phyloP scores from a whole-genome alignment of 2,329 filamentous ascomycete genomes.

The Aspergillus costaricaensis region DNA sequence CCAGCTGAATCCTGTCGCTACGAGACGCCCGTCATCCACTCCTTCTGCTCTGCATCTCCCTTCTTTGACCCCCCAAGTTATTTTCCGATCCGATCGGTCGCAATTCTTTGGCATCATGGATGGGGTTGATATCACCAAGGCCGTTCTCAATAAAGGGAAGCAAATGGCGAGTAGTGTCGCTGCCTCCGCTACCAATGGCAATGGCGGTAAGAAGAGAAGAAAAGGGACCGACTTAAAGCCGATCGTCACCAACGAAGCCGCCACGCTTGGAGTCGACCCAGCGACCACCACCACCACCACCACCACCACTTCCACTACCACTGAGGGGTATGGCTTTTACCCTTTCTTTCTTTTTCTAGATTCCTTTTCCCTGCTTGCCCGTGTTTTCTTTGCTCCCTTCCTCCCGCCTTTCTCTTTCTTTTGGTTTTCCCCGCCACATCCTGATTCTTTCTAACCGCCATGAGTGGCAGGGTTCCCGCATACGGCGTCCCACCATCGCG shows the following conservation, averaged over 20 bases:
- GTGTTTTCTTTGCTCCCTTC: background rate
- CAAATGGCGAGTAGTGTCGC: constrained; percentile 57
- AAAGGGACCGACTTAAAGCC: constrained; percentile 66
- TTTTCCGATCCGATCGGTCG: background rate
- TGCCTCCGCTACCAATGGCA: constrained; percentile 53
- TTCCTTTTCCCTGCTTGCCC: constrained; percentile 2
- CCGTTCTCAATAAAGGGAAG: constrained; percentile 66
- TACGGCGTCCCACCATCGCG: constrained; percentile 63
- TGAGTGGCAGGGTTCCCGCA: constrained; percentile 29
- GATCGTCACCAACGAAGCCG: constrained; percentile 65
- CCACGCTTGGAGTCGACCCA: constrained; percentile 44
- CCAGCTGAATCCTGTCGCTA: constrained; percentile 6
- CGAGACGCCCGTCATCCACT: background rate
- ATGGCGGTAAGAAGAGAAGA: constrained; percentile 64
- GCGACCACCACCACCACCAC: constrained; percentile 45
- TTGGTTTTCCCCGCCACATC: constrained; percentile 12
- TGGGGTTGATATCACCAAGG: constrained; percentile 64
- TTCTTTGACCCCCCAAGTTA: constrained; percentile 1
- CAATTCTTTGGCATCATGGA: constrained; percentile 54
- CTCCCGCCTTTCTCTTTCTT: constrained; percentile 2
- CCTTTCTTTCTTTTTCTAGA: constrained; percentile 12
- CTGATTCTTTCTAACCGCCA: constrained; percentile 17
- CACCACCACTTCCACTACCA: constrained; percentile 42
- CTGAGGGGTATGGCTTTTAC: constrained; percentile 41
- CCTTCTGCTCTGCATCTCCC: constrained; percentile 2